Evolutionary conservation across 2,329 filamentous ascomycete species (phyloP).

Genomic region (Diaporthe capsici): DNA sequence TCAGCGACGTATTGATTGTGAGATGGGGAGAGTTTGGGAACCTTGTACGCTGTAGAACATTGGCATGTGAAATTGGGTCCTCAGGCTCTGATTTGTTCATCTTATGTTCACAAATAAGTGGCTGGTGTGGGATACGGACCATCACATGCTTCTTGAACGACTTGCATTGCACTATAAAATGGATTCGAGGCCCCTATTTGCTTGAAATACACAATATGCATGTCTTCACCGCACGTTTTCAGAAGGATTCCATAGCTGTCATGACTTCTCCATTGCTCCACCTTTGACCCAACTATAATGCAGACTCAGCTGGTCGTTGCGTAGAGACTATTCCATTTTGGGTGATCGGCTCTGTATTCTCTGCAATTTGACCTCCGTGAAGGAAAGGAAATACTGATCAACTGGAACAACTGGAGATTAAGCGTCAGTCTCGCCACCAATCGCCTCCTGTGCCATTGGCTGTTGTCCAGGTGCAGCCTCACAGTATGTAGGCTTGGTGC

Average conservation of each 20-base stretch:
- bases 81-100: too few species aligned
- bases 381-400: slow-evolving; percentile 14
- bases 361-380: neutral
- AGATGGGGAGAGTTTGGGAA: accelerated
- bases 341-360: neutral
- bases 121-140: neutral
- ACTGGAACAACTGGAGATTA: slow-evolving; percentile 6
- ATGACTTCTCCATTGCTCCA: slow-evolving; percentile 1
- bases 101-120: neutral
- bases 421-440: neutral
- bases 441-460: neutral
- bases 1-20: neutral
- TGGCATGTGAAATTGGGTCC: neutral
- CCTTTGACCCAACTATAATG: slow-evolving; percentile 25
- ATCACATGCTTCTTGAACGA: neutral
- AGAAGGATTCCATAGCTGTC: neutral
- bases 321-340: slow-evolving; percentile 3
- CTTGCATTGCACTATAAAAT: too few species aligned
- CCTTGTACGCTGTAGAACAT: too few species aligned
- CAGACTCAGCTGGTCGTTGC: slow-evolving; percentile 15
- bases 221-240: neutral
- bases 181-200: too few species aligned
- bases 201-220: neutral
- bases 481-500: neutral
- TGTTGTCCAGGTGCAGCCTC: too few species aligned